phyloP scores from a whole-genome alignment of 768 basidiomycete genomes.

The Suillus discolor region DNA sequence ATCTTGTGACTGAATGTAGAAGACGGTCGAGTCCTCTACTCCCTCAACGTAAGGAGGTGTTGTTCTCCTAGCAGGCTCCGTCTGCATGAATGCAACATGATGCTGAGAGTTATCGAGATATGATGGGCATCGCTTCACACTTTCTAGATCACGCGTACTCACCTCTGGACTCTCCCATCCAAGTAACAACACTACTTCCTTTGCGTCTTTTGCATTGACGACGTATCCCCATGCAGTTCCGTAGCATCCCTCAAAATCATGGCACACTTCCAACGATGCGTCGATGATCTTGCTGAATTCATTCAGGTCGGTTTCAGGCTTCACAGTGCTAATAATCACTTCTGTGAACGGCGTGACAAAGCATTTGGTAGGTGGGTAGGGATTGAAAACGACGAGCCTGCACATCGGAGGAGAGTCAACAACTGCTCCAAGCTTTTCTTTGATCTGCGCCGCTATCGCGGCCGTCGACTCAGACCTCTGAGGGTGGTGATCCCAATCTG shows the following conservation, averaged over 20 bases:
- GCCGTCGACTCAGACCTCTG: not conserved
- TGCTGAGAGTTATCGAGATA: not conserved
- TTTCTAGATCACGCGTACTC: not conserved
- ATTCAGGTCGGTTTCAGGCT: slow-evolving; percentile 7
- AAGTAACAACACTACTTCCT: slow-evolving; percentile 9
- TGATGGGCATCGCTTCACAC: not conserved
- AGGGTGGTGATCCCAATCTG: slow-evolving; percentile 4
- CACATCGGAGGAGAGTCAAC: not conserved
- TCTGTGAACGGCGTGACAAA: slow-evolving; percentile 8
- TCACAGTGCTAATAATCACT: not conserved
- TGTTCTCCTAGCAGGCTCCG: not conserved
- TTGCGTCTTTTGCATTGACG: slow-evolving; percentile 8
- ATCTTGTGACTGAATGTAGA: not conserved
- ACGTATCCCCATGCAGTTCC: slow-evolving; percentile 9
- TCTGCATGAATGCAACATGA: not conserved
- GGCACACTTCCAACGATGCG: not conserved
- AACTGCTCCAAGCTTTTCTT: slow-evolving; percentile 1
- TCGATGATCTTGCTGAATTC: slow-evolving; percentile 4
- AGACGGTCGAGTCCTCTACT: slow-evolving; percentile 11
- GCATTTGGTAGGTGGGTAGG: slow-evolving; percentile 6
- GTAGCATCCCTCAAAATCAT: slow-evolving; percentile 1
- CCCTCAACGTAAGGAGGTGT: not conserved
- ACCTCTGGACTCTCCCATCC: slow-evolving; percentile 4
- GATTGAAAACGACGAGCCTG: slow-evolving; percentile 9
- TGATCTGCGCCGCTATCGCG: not conserved